phyloP scores from a whole-genome alignment of 2,329 filamentous ascomycete species.

The Colletotrichum sidae region DNA sequence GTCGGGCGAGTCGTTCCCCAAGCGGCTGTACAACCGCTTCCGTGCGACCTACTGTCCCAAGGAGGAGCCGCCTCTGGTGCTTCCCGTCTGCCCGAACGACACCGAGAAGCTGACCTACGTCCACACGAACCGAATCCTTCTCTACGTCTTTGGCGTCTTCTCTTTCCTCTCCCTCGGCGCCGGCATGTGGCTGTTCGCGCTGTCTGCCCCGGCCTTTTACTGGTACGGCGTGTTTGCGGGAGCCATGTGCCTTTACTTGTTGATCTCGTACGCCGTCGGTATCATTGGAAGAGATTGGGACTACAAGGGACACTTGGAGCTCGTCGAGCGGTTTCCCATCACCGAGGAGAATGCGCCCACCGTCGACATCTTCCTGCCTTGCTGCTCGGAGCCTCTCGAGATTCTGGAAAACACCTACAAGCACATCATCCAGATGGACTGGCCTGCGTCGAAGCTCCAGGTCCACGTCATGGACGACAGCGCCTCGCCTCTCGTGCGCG shows the following conservation, averaged over 20 bases:
- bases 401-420: slow-evolving; percentile 52
- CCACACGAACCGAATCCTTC: slow-evolving; percentile 51
- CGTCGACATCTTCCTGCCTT: slow-evolving; percentile 54
- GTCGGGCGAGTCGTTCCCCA: slow-evolving; percentile 35
- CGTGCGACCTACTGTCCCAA: slow-evolving; percentile 48
- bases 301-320: slow-evolving; percentile 46
- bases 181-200: slow-evolving; percentile 56
- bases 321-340: slow-evolving; percentile 47
- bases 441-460: slow-evolving; percentile 49
- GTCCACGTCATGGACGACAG: slow-evolving; percentile 56
- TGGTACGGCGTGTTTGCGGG: slow-evolving; percentile 53
- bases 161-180: slow-evolving; percentile 53
- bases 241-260: slow-evolving; percentile 53
- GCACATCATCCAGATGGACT: slow-evolving; percentile 48
- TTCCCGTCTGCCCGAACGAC: slow-evolving; percentile 52
- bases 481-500: slow-evolving; percentile 45
- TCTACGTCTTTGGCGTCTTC: slow-evolving; percentile 54
- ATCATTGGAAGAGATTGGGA: slow-evolving; percentile 54
- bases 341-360: slow-evolving; percentile 49
- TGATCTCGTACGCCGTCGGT: slow-evolving; percentile 54
- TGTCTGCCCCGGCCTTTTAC: slow-evolving; percentile 49
- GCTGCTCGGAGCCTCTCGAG: slow-evolving; percentile 55
- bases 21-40: slow-evolving; percentile 42
- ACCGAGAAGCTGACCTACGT: slow-evolving; percentile 53
- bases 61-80: slow-evolving; percentile 47